phyloP scores from a whole-genome alignment of 257 asterid genomes.

The Ajuga chamaepitys region DNA sequence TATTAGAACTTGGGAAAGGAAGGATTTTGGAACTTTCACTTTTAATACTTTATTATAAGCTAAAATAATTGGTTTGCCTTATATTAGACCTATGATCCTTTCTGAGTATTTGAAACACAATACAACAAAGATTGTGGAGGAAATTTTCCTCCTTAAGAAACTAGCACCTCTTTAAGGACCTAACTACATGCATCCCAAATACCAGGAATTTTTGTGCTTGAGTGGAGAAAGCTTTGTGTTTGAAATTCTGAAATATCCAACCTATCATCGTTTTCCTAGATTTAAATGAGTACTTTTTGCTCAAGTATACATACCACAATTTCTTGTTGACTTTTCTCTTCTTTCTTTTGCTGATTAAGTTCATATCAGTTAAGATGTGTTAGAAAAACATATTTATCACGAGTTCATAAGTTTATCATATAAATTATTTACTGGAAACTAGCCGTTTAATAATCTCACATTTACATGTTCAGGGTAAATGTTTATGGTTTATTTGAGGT shows the following conservation, averaged over 20 bases:
- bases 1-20: not conserved
- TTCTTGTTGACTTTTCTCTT: not conserved
- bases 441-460: conserved; percentile 1
- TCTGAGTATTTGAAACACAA: not conserved
- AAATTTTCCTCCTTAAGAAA: not conserved
- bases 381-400: not conserved
- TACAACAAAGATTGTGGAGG: not conserved
- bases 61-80: not conserved
- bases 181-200: not conserved
- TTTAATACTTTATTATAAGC: not conserved
- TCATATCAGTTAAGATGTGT: not conserved
- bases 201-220: not conserved
- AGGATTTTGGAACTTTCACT: not conserved
- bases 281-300: not conserved
- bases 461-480: conserved; percentile 34
- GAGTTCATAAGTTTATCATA: not conserved
- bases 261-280: conserved; percentile 3
- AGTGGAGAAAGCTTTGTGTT: not conserved
- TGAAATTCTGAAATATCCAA: not conserved
- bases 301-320: not conserved
- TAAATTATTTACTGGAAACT: not conserved
- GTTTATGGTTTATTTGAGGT: conserved; percentile 50
- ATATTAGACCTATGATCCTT: not conserved
- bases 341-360: not conserved
- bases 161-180: too few species aligned